Percentiles rank a stretch among this genome's conserved stretches.
phyloP scores from a whole-genome alignment of 192 early-diverging fungal genomes.

The Diversispora eburnea region DNA sequence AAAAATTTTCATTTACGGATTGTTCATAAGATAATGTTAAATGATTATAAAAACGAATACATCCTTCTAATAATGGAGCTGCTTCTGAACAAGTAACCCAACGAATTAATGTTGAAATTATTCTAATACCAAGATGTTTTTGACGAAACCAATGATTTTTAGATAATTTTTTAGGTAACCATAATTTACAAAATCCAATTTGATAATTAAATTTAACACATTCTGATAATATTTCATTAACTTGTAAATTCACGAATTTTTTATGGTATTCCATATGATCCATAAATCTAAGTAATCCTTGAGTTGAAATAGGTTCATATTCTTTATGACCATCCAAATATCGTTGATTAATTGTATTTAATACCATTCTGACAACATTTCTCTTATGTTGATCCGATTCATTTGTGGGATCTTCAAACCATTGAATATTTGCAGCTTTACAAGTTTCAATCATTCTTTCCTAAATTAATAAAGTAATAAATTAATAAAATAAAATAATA shows the following conservation, averaged over 20 bases:
- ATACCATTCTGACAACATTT: conserved; percentile 38
- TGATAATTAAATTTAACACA: conserved; percentile 22
- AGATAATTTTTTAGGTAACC: not conserved
- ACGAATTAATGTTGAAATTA: conserved; percentile 31
- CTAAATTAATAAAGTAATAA: conserved; percentile 19
- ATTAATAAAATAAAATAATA: not conserved
- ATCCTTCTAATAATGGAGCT: conserved; percentile 31
- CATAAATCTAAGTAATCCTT: conserved; percentile 34
- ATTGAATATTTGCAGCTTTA: conserved; percentile 28
- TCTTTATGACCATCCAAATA: not conserved
- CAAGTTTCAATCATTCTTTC: conserved; percentile 38
- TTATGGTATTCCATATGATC: conserved; percentile 45
- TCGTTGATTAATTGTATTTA: conserved; percentile 17
- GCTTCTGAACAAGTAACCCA: conserved; percentile 39
- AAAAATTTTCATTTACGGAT: not conserved
- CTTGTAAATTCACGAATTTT: conserved; percentile 27
- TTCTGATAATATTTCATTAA: conserved; percentile 28
- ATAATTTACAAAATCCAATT: conserved; percentile 36
- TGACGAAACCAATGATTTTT: not conserved
- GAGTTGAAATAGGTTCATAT: conserved; percentile 33
- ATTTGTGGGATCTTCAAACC: conserved; percentile 44
- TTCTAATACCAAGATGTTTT: not conserved
- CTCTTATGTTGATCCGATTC: conserved; percentile 38
- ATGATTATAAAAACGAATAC: conserved; percentile 24
- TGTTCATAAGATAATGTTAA: not conserved